Evolutionary conservation across 495 filamentous ascomycete genomes (phyloP).

Genomic region (Durotheca rogersii): DNA sequence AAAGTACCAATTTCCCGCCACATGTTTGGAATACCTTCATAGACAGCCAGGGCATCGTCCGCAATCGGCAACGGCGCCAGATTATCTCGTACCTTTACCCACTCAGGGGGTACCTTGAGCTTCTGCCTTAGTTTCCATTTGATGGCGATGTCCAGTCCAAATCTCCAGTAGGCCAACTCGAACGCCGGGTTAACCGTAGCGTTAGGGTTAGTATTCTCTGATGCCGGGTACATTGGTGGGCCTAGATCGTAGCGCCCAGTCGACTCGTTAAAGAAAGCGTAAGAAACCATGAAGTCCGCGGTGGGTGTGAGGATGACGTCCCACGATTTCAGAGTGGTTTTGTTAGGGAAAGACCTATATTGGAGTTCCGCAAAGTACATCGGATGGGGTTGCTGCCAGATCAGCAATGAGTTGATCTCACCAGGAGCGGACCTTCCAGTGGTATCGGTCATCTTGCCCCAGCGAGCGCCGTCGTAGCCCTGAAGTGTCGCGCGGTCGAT

Average conservation of each 20-base stretch:
- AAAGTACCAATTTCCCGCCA: conserved; percentile 47
- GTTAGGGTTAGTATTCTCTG: conserved; percentile 54
- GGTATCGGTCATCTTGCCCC: conserved; percentile 62
- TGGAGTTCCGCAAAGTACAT: conserved; percentile 56
- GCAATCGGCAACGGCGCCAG: conserved; percentile 50
- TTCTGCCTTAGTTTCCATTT: conserved; percentile 44
- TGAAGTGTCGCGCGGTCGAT: conserved; percentile 47
- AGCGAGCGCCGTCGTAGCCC: conserved; percentile 55
- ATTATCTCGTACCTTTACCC: conserved; percentile 44
- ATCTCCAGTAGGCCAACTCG: conserved; percentile 53
- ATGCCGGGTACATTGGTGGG: conserved; percentile 55
- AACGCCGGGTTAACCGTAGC: conserved; percentile 52
- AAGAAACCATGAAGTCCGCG: conserved; percentile 56
- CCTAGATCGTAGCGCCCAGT: conserved; percentile 51
- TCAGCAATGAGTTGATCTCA: conserved; percentile 55
- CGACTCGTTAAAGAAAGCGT: conserved; percentile 48
- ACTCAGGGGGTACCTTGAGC: conserved; percentile 37
- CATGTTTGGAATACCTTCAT: conserved; percentile 53
- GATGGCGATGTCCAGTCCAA: conserved; percentile 45
- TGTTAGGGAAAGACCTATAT: conserved; percentile 44
- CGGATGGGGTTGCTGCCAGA: conserved; percentile 58
- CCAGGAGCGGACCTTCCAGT: conserved; percentile 56
- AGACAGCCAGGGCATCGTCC: conserved; percentile 48
- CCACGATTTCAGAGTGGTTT: conserved; percentile 46
- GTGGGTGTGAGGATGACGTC: conserved; percentile 44